Conservation (phyloP, 2,329 filamentous ascomycete species). For the Nothophoma quercina region DNA sequence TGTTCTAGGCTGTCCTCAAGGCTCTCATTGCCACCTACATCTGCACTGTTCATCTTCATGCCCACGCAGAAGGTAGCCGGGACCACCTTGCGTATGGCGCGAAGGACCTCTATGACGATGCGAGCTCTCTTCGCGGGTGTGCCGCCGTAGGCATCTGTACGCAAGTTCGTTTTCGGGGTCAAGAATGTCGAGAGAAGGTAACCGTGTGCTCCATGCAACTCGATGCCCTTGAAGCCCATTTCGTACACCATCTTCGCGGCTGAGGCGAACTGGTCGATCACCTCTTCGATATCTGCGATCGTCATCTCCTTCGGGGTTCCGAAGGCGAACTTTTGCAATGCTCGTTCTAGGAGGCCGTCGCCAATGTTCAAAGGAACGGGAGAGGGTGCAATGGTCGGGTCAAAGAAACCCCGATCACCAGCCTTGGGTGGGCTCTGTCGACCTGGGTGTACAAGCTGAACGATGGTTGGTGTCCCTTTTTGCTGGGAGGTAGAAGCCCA, state of each 20-base stretch:
- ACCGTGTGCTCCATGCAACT: slow-evolving; percentile 62
- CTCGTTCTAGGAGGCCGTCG: slow-evolving; percentile 49
- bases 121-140: slow-evolving; percentile 55
- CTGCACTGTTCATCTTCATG: slow-evolving; percentile 61
- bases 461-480: slow-evolving; percentile 50
- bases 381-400: slow-evolving; percentile 45
- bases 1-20: slow-evolving; percentile 65
- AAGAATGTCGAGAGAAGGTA: slow-evolving; percentile 57
- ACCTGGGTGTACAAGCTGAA: slow-evolving; percentile 69
- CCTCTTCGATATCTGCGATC: slow-evolving; percentile 59
- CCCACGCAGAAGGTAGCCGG: slow-evolving; percentile 55
- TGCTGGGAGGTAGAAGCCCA: slow-evolving; percentile 54
- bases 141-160: slow-evolving; percentile 59
- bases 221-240: slow-evolving; percentile 61
- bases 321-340: slow-evolving; percentile 48
- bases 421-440: slow-evolving; percentile 57
- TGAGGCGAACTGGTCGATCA: slow-evolving; percentile 66
- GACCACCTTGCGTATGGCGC: slow-evolving; percentile 52
- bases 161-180: slow-evolving; percentile 54
- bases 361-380: slow-evolving; percentile 51
- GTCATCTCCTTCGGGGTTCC: slow-evolving; percentile 61
- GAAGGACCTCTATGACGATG: slow-evolving; percentile 57
- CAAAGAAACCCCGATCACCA: slow-evolving; percentile 53
- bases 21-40: slow-evolving; percentile 52
- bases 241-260: slow-evolving; percentile 61